Evolutionary conservation across 2,329 filamentous ascomycete species (phyloP).

Genomic region (Colletotrichum cereale): DNA sequence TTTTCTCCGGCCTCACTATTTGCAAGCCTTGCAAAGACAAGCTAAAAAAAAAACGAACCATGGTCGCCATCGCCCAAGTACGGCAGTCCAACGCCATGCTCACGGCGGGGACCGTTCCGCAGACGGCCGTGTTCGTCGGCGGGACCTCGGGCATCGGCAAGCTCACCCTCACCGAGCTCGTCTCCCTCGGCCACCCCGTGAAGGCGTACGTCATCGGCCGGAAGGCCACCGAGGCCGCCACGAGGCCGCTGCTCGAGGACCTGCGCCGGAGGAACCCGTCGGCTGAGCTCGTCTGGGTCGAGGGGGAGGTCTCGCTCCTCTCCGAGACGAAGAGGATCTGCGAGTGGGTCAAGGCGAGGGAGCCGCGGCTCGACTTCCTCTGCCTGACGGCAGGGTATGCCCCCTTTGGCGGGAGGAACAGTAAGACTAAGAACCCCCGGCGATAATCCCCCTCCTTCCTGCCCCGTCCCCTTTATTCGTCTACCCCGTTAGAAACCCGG

Average conservation of each 20-base stretch:
- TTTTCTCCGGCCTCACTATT: background rate
- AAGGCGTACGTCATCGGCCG: slow-evolving; percentile 60
- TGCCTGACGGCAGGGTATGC: slow-evolving; percentile 60
- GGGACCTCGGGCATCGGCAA: slow-evolving; percentile 62
- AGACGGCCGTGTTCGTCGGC: slow-evolving; percentile 58
- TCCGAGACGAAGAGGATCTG: slow-evolving; percentile 56
- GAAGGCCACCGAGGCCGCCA: slow-evolving; percentile 49
- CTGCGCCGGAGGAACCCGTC: slow-evolving; percentile 52
- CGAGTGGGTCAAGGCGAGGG: slow-evolving; percentile 52
- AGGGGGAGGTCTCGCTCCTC: slow-evolving; percentile 59
- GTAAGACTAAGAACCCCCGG: slow-evolving; percentile 20
- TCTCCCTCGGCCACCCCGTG: slow-evolving; percentile 49
- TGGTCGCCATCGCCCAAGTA: slow-evolving; percentile 54
- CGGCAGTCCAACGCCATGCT: slow-evolving; percentile 55
- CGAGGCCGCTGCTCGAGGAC: slow-evolving; percentile 51
- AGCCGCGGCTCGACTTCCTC: slow-evolving; percentile 56
- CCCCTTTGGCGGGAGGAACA: slow-evolving; percentile 51
- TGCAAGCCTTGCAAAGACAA: background rate
- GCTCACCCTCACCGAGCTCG: slow-evolving; percentile 53
- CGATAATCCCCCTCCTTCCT: background rate
- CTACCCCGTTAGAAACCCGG: background rate
- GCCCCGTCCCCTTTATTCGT: no score
- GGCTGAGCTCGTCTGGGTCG: slow-evolving; percentile 57
- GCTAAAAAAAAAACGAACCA: slow-evolving; percentile 29
- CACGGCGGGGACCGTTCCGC: slow-evolving; percentile 52